Evolutionary conservation across 2,329 filamentous ascomycete genomes (phyloP), one percentile per base, ranked within the genome.

Genomic region (Cylindrodendrum hubeiense): DNA sequence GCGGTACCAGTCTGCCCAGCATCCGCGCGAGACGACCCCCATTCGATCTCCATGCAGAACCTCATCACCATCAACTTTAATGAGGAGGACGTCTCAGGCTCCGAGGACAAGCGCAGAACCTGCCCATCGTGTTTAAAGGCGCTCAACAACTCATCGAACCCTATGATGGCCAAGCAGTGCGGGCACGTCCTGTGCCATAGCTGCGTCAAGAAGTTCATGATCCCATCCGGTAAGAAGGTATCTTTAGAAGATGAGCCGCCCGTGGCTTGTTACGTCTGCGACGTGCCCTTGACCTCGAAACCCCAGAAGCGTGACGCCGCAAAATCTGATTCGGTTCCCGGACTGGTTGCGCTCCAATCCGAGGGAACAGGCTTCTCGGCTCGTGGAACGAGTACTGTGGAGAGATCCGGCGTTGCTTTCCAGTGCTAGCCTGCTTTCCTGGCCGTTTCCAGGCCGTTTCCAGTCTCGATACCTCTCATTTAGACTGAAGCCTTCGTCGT

Each of bases 311-410:
- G 85, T 73, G 76, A 69, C 71, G 75, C 52, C 63, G 67, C 70
- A 44, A 88, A 88, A 71, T 86, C 89, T 37, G 88, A 83, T 56
- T 85, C 91, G 37, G 89, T 85, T 65, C 88, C 90, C 0, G 95
- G 95, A 0, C 76, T 98, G 34, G 90, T 98, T 3, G 89, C 92
- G 75, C 87, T 98, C 52, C 90, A 88, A 70, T 93, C 91, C 37
- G 95, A 98, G 73, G 95, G 95, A 0, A 98, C 95, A 0, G 95
- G 95, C 0, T 98, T 97, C 79, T 95, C 95, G 5, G 92, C 93
- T 5, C 91, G 91, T n/a, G 95, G 96, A 3, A 87, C 88, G 55
- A 97, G 92, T 75, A 88, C 93, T 72, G 94, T 97, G 17, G 92
- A 92, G 80, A 96, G 91, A 78, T 82, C 87, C 4, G 91, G 92